phyloP scores from a whole-genome alignment of 345 rosid genomes.

The Murraya koenigii region DNA sequence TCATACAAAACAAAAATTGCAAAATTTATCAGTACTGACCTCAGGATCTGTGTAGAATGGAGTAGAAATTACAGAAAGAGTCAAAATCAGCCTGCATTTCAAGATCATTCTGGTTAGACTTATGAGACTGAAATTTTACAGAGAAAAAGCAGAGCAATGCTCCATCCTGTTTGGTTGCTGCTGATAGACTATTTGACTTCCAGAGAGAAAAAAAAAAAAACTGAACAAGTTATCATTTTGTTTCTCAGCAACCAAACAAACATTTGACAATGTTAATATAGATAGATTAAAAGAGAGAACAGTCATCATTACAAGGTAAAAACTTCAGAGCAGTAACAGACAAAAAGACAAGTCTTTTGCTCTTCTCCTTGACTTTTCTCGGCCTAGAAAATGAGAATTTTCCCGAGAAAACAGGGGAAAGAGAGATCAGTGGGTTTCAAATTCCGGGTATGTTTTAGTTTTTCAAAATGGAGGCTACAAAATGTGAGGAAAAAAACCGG shows the following conservation, averaged over 20 bases:
- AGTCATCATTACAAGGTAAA: slow-evolving; percentile 28
- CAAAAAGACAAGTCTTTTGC: slow-evolving; percentile 17
- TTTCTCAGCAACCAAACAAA: slow-evolving; percentile 16
- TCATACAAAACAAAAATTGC: background rate
- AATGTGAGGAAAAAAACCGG: slow-evolving; percentile 15
- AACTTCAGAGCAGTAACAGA: slow-evolving; percentile 19
- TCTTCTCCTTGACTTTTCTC: slow-evolving; percentile 24
- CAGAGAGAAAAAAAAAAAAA: background rate
- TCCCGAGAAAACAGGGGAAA: background rate
- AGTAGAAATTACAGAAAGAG: slow-evolving; percentile 3
- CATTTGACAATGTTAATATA: background rate
- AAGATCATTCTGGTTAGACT: background rate
- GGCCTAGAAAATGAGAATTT: background rate
- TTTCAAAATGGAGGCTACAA: background rate
- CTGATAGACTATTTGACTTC: background rate
- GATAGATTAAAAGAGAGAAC: slow-evolving; percentile 9
- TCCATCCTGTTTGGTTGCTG: slow-evolving; percentile 1
- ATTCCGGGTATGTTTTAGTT: slow-evolving; percentile 1
- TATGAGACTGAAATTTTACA: background rate
- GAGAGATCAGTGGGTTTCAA: slow-evolving; percentile 6
- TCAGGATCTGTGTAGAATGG: slow-evolving; percentile 37
- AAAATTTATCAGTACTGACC: slow-evolving; percentile 28
- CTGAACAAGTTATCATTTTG: background rate
- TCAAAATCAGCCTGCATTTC: slow-evolving; percentile 29
- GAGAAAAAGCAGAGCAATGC: slow-evolving; percentile 2